A percentile compares a stretch with the other conserved stretches of the same genome.
Evolutionary conservation across 768 basidiomycete genomes (phyloP).

Genomic region (Serendipita vermifera): DNA sequence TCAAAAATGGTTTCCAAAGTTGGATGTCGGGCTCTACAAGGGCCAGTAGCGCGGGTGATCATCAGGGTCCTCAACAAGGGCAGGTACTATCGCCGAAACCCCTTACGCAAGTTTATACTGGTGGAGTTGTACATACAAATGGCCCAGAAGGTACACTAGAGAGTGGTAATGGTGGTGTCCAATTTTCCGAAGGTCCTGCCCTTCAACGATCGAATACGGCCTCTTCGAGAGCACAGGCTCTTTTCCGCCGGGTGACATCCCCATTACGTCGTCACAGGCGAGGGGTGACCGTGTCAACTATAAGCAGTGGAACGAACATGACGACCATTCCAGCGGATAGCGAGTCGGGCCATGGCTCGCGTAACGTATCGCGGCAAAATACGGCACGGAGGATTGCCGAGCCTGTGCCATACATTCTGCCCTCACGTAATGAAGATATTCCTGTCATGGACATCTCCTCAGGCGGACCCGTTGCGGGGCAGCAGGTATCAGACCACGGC

Average conservation of each 20-base stretch:
- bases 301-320: neutral
- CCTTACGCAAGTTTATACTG: no score
- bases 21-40: neutral
- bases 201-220: no score
- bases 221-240: neutral
- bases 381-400: neutral
- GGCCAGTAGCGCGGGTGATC: neutral
- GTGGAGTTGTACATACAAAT: no score
- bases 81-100: no score
- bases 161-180: no score
- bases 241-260: neutral
- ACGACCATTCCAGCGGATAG: neutral
- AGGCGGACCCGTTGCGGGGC: neutral
- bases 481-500: neutral
- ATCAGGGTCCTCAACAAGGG: no score
- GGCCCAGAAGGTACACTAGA: no score
- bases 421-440: neutral
- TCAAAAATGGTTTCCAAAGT: neutral
- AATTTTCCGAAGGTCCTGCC: no score
- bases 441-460: neutral
- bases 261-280: neutral
- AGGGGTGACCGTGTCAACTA: neutral
- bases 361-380: conserved; percentile 1
- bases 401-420: neutral
- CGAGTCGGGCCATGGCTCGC: neutral